Evolutionary conservation across 257 asterid species (phyloP).

Genomic region (Thymus quinquecostatus): DNA sequence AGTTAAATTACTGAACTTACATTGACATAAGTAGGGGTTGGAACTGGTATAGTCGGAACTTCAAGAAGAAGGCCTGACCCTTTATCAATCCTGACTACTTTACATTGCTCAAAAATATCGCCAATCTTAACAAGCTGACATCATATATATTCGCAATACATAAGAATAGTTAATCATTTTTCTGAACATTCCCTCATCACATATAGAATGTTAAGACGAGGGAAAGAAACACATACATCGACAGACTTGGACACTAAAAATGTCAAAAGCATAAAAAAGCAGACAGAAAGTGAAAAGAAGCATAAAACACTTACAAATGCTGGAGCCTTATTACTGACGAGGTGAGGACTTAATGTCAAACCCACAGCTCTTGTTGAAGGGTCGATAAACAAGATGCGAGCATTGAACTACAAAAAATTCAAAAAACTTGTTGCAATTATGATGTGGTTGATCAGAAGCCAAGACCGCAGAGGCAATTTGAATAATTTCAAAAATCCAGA

Average conservation of each 20-base stretch:
- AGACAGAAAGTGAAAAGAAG: neutral
- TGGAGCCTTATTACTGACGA: constrained; percentile 79
- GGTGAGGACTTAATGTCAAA: constrained; percentile 81
- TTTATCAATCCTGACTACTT: constrained; percentile 85
- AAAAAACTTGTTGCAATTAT: constrained; percentile 14
- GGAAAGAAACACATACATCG: neutral
- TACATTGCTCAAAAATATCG: constrained; percentile 79
- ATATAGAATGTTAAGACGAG: neutral
- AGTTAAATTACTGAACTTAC: constrained; percentile 49
- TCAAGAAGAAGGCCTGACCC: constrained; percentile 81
- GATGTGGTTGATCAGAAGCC: neutral
- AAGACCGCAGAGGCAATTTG: neutral
- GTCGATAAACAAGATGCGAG: constrained; percentile 94
- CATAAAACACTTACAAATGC: constrained; percentile 64
- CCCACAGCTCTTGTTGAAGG: constrained; percentile 97
- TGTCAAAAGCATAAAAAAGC: neutral
- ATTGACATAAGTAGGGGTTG: constrained; percentile 89
- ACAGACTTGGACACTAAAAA: constrained; percentile 8
- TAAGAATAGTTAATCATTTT: constrained; percentile 9
- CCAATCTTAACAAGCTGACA: constrained; percentile 86
- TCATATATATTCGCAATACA: constrained; percentile 34
- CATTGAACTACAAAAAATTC: constrained; percentile 65
- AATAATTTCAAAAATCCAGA: neutral
- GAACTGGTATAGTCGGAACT: constrained; percentile 71
- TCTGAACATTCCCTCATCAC: neutral